Evolutionary conservation across 768 basidiomycete species (phyloP).

Genomic region (Tricholoma hemisulphureum): DNA sequence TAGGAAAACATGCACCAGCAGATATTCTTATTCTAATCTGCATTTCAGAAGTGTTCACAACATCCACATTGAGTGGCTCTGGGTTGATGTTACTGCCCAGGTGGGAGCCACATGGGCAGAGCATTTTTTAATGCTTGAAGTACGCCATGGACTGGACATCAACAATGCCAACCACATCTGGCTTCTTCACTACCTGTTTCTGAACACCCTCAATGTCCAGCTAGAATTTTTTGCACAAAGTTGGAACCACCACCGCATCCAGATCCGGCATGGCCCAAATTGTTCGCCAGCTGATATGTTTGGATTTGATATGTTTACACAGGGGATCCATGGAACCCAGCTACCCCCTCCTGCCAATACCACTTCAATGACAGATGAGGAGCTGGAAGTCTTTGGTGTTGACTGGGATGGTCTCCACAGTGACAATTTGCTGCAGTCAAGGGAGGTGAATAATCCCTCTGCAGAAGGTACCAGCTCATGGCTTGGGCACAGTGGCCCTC

Average conservation of each 20-base stretch:
- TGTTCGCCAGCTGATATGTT: slow-evolving; percentile 33
- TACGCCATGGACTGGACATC: slow-evolving; percentile 27
- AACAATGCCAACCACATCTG: slow-evolving; percentile 32
- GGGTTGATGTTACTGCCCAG: slow-evolving; percentile 30
- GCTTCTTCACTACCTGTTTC: slow-evolving; percentile 35
- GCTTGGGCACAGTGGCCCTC: no score
- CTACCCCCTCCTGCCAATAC: not conserved
- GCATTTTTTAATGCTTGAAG: slow-evolving; percentile 31
- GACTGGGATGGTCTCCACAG: no score
- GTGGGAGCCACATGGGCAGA: slow-evolving; percentile 32
- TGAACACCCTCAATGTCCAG: slow-evolving; percentile 27
- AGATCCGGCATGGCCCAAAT: slow-evolving; percentile 21
- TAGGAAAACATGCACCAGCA: no score
- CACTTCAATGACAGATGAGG: slow-evolving; percentile 15
- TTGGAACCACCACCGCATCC: slow-evolving; percentile 35
- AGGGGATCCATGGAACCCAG: slow-evolving; percentile 15
- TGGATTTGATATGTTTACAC: slow-evolving; percentile 27
- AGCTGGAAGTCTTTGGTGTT: slow-evolving; percentile 25
- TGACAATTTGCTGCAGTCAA: no score
- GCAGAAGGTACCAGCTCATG: no score
- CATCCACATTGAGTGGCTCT: slow-evolving; percentile 37
- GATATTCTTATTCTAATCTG: not conserved
- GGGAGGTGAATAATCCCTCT: no score
- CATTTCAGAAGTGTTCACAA: slow-evolving; percentile 35
- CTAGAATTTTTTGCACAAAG: slow-evolving; percentile 24